phyloP scores from a whole-genome alignment of 257 asterid species.

The Nicotiana benthamiana region DNA sequence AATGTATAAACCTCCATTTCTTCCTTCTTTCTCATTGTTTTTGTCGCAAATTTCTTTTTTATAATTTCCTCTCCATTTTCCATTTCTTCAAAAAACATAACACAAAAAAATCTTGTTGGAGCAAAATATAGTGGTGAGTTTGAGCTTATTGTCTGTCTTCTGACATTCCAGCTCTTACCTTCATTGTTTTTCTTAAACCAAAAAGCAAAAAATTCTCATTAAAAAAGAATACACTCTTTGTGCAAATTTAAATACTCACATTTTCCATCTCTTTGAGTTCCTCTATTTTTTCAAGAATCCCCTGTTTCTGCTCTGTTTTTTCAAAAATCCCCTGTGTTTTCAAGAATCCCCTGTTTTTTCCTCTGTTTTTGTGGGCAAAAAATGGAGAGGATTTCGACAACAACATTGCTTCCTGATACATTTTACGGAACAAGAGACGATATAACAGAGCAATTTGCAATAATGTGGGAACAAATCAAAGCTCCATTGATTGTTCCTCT shows the following conservation, averaged over 20 bases:
- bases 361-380: constrained; percentile 8
- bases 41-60: not conserved
- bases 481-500: constrained; percentile 79
- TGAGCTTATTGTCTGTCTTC: constrained; percentile 40
- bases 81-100: no score
- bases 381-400: constrained; percentile 47
- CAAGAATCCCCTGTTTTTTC: no score
- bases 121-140: constrained; percentile 16
- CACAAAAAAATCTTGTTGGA: no score
- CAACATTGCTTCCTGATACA: constrained; percentile 31
- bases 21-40: not conserved
- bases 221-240: constrained; percentile 11
- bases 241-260: not conserved
- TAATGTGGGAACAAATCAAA: constrained; percentile 70
- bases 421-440: constrained; percentile 43
- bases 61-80: no score
- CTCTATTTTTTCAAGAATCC: not conserved
- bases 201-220: constrained; percentile 30
- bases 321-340: no score
- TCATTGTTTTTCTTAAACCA: constrained; percentile 39
- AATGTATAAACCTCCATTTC: not conserved
- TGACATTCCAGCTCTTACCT: constrained; percentile 54
- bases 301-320: no score
- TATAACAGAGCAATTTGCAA: constrained; percentile 33
- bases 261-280: not conserved